Base-by-base conservation (phyloP, 495 filamentous ascomycete genomes). In the Aspergillus incahuasiensis region DNA sequence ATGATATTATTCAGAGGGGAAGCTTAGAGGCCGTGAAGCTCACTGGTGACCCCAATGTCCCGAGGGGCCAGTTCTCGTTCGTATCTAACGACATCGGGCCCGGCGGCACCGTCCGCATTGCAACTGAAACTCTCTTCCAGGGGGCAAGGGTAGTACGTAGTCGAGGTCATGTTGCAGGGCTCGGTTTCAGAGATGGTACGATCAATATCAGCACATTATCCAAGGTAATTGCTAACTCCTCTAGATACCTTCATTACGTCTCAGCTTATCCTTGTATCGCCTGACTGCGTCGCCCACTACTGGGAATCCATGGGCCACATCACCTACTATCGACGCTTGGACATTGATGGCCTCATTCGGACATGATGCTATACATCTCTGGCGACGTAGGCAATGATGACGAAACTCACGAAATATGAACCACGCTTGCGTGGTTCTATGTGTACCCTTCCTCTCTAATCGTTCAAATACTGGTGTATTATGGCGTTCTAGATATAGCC, bases 11-110 rank as follows among this genome's bases (percentile, higher is more conserved):
- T 18, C 66, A 66, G 20, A 70, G 69, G 15, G 89, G 89, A 12
- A 73, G 82, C 16, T 57, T 96, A 5, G 83, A 89, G 60, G 92
- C 86, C 0, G 82, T 96, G 65, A 97, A 97, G 65, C 72, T 97
- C 30, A 97, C 92, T 0, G 92, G 92, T 2, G 92, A 97, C 60
- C 80, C 83, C 0, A 94, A 96, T 59, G 83, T 97, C 19, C 92
- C 91, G 6, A 79, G 91, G 38, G 92, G 92, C 15, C 86, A 95
- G 63, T 81, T 82, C 55, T 88, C 89, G 0, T 97, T 92, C 64
- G 72, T 87, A 6, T 85, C 85, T 0, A 80, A 89, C 19, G 89
- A 96, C 62, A 83, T 96, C 25, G 85, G 88, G 0, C 70, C 77
- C 0, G 68, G 55, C 2, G 90, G 88, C 8, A 64, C 83, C 15